Evolutionary conservation across 805 yeast genomes (phyloP).

Genomic region (Clavispora fructus): DNA sequence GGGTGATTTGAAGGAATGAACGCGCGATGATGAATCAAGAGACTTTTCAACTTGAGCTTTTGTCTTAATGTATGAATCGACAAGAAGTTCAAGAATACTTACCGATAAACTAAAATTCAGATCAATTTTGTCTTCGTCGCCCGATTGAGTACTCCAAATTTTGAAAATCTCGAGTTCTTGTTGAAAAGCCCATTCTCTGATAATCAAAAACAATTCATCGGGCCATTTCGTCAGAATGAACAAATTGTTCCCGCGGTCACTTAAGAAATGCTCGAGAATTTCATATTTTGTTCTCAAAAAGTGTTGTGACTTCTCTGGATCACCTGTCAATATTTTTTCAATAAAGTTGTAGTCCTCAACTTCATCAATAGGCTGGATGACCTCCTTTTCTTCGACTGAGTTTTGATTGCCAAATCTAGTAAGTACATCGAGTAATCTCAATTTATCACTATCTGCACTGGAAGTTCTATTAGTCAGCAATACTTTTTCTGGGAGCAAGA

Average conservation of each 20-base stretch:
- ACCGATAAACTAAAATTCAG: constrained; percentile 23
- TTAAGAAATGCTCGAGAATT: constrained; percentile 23
- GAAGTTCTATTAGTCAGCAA: not conserved
- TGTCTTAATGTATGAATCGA: constrained; percentile 35
- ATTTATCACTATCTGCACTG: constrained; percentile 23
- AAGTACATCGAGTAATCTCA: constrained; percentile 32
- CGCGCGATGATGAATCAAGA: constrained; percentile 13
- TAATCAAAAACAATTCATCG: not conserved
- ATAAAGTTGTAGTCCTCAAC: constrained; percentile 7
- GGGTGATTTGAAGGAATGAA: constrained; percentile 6
- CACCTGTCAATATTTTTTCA: constrained; percentile 8
- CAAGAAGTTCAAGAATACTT: constrained; percentile 42
- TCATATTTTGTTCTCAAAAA: constrained; percentile 19
- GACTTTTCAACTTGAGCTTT: constrained; percentile 22
- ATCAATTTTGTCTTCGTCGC: not conserved
- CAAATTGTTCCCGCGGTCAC: constrained; percentile 18
- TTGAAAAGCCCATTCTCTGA: constrained; percentile 28
- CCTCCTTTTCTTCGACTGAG: constrained; percentile 2
- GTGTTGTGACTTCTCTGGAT: constrained; percentile 11
- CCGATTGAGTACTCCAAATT: not conserved
- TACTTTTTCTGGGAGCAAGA: constrained; percentile 12
- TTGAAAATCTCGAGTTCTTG: constrained; percentile 20
- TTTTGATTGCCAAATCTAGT: constrained; percentile 23
- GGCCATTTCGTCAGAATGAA: constrained; percentile 39
- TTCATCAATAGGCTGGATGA: constrained; percentile 3